Evolutionary conservation across 2,329 filamentous ascomycete genomes (phyloP), one percentile per base, ranked within the genome.

Genomic region (Fusarium equiseti): DNA sequence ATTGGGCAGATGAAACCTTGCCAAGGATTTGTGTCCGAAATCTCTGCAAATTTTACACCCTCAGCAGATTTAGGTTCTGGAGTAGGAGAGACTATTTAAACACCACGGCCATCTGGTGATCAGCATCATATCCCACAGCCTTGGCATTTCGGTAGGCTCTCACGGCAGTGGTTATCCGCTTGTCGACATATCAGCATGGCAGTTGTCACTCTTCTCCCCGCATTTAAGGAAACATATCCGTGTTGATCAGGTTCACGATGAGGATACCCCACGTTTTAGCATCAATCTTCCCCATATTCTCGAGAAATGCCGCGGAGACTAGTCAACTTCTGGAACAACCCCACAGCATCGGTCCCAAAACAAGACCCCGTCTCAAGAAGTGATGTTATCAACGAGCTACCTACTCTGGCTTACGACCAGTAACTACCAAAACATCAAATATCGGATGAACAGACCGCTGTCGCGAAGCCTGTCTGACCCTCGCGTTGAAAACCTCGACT

Each of bases 401-500:
- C 22, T 40, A 20, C n/a, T 44, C 54, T 13, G 73, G 75, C 57
- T 79, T 79, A 58, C 72, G 73, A 0, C 77, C 79, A 49, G 71
- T 77, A 0, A 80, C 68, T 51, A 78, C 71, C 42, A 78, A 48
- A 40, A 77, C 73, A 42, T 80, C 76, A 32, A 77, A 77, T 31
- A 78, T 66, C 5, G 77, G 62, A 63, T 82, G 79, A 5, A 76
- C 70, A 12, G 65, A 73, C 18, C 53, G 70, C 50, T 78, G 75
- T 26, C 67, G 72, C 10, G 73, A 66, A 7, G 69, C 72, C 11
- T 68, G 22, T n/a, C 75, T 64, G 3, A 77, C 76, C 1, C 62
- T 51, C 3, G 59, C 54, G 8, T 77, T 77, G 15, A 78, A 68
- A 27, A 82, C 78, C 78, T 85, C 81, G 4, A 86, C 84, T 60